Evolutionary conservation across 1,139 yeast genomes (phyloP).

Genomic region (Blastobotrys ciferrii): DNA sequence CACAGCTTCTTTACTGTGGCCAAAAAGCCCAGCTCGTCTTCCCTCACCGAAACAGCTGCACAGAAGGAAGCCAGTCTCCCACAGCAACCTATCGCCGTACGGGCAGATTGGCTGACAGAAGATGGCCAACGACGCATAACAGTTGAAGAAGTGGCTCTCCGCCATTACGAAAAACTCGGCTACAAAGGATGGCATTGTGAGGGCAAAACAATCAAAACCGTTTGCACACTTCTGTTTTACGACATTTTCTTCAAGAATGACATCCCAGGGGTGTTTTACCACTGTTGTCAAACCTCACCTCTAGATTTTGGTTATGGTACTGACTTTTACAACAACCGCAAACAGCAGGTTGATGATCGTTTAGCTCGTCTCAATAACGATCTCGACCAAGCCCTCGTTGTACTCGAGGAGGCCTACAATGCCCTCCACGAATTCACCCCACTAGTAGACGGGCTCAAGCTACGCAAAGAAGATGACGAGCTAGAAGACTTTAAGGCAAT

Average conservation of each 20-base stretch:
- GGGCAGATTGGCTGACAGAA: slow-evolving; percentile 19
- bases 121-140: slow-evolving; percentile 18
- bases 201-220: slow-evolving; percentile 34
- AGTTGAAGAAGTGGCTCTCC: slow-evolving; percentile 38
- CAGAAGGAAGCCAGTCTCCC: slow-evolving; percentile 10
- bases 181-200: slow-evolving; percentile 41
- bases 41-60: slow-evolving; percentile 13
- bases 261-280: slow-evolving; percentile 32
- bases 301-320: slow-evolving; percentile 28
- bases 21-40: not conserved
- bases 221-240: slow-evolving; percentile 35
- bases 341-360: slow-evolving; percentile 24
- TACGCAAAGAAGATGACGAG: slow-evolving; percentile 14
- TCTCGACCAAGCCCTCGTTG: slow-evolving; percentile 10
- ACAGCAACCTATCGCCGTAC: slow-evolving; percentile 11
- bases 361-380: slow-evolving; percentile 14
- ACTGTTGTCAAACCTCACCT: slow-evolving; percentile 38
- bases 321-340: slow-evolving; percentile 25
- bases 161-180: slow-evolving; percentile 32
- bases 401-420: slow-evolving; percentile 7
- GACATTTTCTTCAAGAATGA: slow-evolving; percentile 31
- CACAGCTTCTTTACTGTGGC: not conserved
- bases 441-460: slow-evolving; percentile 4
- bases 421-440: slow-evolving; percentile 10
- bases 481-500: slow-evolving; percentile 30